A percentile compares a stretch with the other conserved stretches of the same genome.
These are phyloP conservation scores for Gynostemma pentaphyllum DNA, from an alignment of 306 rosid species.

Conservation along the genomic window DNA sequence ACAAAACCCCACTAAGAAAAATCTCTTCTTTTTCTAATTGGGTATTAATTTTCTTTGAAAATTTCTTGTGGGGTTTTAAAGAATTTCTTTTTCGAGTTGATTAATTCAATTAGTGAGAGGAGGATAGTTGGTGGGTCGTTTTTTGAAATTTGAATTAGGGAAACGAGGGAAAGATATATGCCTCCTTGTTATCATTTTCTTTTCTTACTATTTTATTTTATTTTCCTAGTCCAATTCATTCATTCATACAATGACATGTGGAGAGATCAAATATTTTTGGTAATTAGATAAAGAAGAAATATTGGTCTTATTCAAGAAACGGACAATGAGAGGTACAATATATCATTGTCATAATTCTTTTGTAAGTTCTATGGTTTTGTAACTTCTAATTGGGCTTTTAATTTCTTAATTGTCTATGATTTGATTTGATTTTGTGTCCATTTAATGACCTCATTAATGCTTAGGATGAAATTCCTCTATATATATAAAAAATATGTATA, in stretches of 20 bases:
- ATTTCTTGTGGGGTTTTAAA: constrained; percentile 11
- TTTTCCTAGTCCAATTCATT: neutral
- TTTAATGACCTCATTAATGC: neutral
- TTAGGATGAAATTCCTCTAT: neutral
- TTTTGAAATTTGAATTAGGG: constrained; percentile 56
- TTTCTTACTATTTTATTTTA: neutral
- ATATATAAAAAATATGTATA: neutral
- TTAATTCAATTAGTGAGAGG: constrained; percentile 5
- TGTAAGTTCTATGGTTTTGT: neutral
- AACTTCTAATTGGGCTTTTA: neutral
- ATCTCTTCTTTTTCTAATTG: neutral
- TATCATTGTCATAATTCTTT: neutral
- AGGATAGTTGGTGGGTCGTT: constrained; percentile 39
- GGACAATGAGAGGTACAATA: neutral
- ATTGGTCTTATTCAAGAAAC: neutral
- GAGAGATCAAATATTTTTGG: neutral
- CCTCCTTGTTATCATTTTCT: constrained; percentile 6
- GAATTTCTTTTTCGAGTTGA: neutral
- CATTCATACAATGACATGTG: neutral
- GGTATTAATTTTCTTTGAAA: constrained; percentile 12
- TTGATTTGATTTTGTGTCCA: neutral
- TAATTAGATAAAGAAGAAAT: neutral
- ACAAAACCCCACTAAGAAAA: neutral
- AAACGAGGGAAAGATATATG: constrained; percentile 62
- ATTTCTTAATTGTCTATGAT: too few relatives aligned